A percentile compares a stretch with the other conserved stretches of the same genome.
Evolutionary conservation across 805 yeast genomes (phyloP).

Genomic region (Candida ipomoeae): DNA sequence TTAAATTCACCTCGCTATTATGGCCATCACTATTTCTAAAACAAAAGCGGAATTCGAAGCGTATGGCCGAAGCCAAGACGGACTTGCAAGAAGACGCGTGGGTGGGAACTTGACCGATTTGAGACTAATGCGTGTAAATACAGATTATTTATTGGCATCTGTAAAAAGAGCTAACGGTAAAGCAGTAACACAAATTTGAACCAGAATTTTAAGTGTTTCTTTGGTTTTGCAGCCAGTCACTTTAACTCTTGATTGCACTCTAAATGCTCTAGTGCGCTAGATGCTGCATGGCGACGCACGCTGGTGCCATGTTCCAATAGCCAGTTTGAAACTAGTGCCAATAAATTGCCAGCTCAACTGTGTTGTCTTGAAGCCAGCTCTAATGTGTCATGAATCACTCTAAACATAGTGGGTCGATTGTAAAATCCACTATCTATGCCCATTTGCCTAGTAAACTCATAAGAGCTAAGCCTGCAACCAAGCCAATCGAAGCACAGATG

Average conservation of each 20-base stretch:
- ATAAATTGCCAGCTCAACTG: no score
- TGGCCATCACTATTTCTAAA: constrained; percentile 8
- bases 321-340: not conserved
- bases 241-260: no score
- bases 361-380: no score
- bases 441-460: constrained; percentile 34
- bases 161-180: no score
- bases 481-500: constrained; percentile 11
- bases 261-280: no score
- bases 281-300: no score
- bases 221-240: not conserved
- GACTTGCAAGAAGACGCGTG: constrained; percentile 9
- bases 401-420: no score
- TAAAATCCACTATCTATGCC: constrained; percentile 17
- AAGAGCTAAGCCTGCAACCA: constrained; percentile 23
- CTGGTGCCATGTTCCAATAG: no score
- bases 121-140: constrained; percentile 10
- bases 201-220: not conserved
- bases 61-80: not conserved
- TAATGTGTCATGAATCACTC: no score
- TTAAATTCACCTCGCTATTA: constrained; percentile 35
- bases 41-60: not conserved
- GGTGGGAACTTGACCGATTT: constrained; percentile 12
- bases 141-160: not conserved
- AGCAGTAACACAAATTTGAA: no score